These are phyloP conservation scores for Ensete glaucum DNA, from an alignment of 176 grass and related monocot species.

Conservation along the genomic window DNA sequence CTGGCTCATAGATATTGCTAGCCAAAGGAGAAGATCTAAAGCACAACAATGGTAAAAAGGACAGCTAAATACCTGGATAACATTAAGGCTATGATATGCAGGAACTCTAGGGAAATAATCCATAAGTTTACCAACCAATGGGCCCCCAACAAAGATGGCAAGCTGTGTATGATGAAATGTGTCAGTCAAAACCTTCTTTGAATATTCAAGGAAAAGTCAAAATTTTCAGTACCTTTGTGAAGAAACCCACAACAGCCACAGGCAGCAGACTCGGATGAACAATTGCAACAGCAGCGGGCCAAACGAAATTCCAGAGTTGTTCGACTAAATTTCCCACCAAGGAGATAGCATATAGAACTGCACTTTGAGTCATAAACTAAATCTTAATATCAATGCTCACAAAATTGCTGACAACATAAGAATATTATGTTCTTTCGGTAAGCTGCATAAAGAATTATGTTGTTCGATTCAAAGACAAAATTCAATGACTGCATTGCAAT, in stretches of 20 bases:
- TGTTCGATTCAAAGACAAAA: too few relatives aligned
- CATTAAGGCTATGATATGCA: constrained; percentile 73
- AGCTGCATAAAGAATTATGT: too few relatives aligned
- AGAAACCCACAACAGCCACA: constrained; percentile 90
- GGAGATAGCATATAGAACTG: constrained; percentile 85
- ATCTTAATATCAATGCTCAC: neutral
- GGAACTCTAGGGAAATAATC: constrained; percentile 85
- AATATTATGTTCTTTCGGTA: too few relatives aligned
- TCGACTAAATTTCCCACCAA: constrained; percentile 90
- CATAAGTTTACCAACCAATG: constrained; percentile 86
- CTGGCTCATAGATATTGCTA: neutral
- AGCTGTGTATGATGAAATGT: constrained; percentile 42
- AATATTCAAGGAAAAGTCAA: constrained; percentile 1
- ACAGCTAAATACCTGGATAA: constrained; percentile 57
- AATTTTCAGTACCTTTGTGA: constrained; percentile 54
- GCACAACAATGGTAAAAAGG: constrained; percentile 1
- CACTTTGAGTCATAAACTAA: constrained; percentile 18
- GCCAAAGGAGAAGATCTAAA: neutral
- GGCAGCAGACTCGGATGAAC: constrained; percentile 77
- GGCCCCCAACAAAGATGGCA: constrained; percentile 72
- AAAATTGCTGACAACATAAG: neutral
- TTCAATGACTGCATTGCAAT: too few relatives aligned
- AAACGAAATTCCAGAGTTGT: constrained; percentile 92
- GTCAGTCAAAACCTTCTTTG: constrained; percentile 7
- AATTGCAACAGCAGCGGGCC: constrained; percentile 83